Evolutionary conservation across 2,329 filamentous ascomycete genomes (phyloP).

Genomic region (Grosmannia serpens): DNA sequence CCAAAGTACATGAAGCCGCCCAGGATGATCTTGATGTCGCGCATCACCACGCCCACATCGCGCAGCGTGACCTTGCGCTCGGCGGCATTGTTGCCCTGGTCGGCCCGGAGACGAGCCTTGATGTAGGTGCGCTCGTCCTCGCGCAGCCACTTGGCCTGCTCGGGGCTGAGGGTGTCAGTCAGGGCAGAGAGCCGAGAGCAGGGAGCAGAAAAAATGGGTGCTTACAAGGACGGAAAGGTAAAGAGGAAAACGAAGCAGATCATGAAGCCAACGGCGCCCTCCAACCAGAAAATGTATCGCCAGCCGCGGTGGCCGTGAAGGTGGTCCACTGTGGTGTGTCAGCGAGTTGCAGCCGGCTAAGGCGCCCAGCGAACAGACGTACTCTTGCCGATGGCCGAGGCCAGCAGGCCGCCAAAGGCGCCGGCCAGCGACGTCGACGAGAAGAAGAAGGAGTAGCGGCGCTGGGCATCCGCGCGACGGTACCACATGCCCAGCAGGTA

Average conservation of each 20-base stretch:
- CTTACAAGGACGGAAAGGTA: constrained; percentile 55
- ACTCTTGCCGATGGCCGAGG: constrained; percentile 75
- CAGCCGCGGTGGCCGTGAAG: constrained; percentile 58
- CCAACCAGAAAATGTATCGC: constrained; percentile 77
- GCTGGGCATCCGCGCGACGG: constrained; percentile 73
- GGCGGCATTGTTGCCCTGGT: constrained; percentile 55
- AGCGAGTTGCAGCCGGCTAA: background rate
- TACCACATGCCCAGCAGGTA: constrained; percentile 87
- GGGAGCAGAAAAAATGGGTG: background rate
- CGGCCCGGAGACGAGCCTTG: constrained; percentile 51
- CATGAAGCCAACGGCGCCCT: constrained; percentile 53
- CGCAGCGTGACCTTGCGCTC: constrained; percentile 47
- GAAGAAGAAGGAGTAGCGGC: constrained; percentile 91
- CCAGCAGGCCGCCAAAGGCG: constrained; percentile 77
- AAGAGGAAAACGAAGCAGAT: constrained; percentile 56
- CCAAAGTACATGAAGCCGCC: constrained; percentile 76
- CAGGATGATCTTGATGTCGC: constrained; percentile 62
- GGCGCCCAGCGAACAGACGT: constrained; percentile 12
- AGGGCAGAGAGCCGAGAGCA: background rate
- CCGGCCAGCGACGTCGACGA: constrained; percentile 67
- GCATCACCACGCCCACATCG: constrained; percentile 54
- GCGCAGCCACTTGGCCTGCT: constrained; percentile 60
- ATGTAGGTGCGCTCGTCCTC: constrained; percentile 59
- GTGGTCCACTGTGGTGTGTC: constrained; percentile 43
- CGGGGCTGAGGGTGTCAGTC: constrained; percentile 31